phyloP scores from a whole-genome alignment of 129 eudicot genomes.

The Pittosporum tobira region DNA sequence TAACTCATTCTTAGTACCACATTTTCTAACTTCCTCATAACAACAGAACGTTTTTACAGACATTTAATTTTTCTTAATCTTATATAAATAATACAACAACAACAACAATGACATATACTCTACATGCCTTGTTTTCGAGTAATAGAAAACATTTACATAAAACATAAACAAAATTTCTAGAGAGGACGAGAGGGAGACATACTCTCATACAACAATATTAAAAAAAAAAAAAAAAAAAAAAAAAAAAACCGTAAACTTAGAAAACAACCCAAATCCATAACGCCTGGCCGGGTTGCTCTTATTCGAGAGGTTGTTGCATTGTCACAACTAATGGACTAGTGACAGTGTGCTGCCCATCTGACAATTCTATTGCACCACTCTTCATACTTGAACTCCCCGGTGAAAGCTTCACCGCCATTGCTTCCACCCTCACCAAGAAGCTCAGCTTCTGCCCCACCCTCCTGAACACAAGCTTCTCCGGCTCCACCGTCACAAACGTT shows the following conservation, averaged over 20 bases:
- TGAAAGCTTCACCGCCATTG: conserved; percentile 44
- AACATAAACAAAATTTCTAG: conserved; percentile 6
- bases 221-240: neutral
- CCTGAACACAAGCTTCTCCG: conserved; percentile 54
- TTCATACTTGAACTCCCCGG: conserved; percentile 55
- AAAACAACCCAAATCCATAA: conserved; percentile 1
- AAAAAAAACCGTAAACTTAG: neutral
- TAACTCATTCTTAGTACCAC: no score
- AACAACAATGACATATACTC: no score
- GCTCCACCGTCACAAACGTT: conserved; percentile 56
- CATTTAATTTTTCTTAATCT: no score
- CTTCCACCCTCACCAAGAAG: conserved; percentile 69
- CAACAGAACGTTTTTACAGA: no score
- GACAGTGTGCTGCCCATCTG: conserved; percentile 71
- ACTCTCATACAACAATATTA: neutral
- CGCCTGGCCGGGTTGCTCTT: no score
- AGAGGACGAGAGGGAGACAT: conserved; percentile 11
- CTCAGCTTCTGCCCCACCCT: conserved; percentile 69
- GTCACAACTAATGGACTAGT: conserved; percentile 79
- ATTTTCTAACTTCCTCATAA: neutral
- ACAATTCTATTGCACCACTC: conserved; percentile 73
- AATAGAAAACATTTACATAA: conserved; percentile 13
- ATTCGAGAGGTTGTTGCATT: conserved; percentile 75
- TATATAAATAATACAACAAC: no score
- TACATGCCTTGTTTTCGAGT: no score